A percentile compares a stretch with the other conserved stretches of the same genome.
phyloP scores from a whole-genome alignment of 768 basidiomycete genomes.

The Chalciporus piperatus region DNA sequence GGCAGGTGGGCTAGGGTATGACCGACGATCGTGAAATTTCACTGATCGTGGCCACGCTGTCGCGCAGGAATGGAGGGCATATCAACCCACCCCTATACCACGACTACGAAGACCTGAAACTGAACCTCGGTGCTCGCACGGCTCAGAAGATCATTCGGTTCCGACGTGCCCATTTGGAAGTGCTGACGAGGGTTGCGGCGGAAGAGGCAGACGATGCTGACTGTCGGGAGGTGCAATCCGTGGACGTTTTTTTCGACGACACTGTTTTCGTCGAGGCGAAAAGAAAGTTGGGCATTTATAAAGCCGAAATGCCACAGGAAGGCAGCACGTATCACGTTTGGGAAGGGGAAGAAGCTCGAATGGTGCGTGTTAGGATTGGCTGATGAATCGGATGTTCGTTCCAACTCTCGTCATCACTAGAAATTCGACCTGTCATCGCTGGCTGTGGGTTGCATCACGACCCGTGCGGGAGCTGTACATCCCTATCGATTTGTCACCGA shows the following conservation, averaged over 20 bases:
- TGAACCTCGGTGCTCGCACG: conserved; percentile 34
- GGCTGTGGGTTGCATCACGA: conserved; percentile 50
- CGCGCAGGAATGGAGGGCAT: conserved; percentile 48
- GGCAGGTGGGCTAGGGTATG: conserved; percentile 37
- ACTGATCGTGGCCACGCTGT: not conserved
- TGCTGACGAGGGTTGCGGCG: conserved; percentile 30
- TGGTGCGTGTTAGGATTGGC: conserved; percentile 26
- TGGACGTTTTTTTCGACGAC: conserved; percentile 35
- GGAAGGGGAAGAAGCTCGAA: conserved; percentile 33
- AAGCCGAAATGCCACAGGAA: conserved; percentile 51
- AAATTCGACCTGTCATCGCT: conserved; percentile 45
- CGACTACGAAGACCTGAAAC: conserved; percentile 41
- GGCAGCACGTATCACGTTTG: conserved; percentile 27
- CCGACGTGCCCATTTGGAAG: conserved; percentile 36
- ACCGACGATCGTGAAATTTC: not conserved
- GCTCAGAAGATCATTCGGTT: conserved; percentile 42
- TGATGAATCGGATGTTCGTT: not conserved
- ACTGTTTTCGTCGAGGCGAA: conserved; percentile 38
- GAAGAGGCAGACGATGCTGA: conserved; percentile 27
- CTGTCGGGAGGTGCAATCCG: conserved; percentile 32
- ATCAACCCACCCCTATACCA: conserved; percentile 47
- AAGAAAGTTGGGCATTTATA: conserved; percentile 42
- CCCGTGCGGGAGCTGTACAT: conserved; percentile 60
- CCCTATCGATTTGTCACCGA: conserved; percentile 69
- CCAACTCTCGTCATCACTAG: conserved; percentile 31